Base-by-base conservation (phyloP, 148 eudicot genomes). In the Persicaria tinctoria region DNA sequence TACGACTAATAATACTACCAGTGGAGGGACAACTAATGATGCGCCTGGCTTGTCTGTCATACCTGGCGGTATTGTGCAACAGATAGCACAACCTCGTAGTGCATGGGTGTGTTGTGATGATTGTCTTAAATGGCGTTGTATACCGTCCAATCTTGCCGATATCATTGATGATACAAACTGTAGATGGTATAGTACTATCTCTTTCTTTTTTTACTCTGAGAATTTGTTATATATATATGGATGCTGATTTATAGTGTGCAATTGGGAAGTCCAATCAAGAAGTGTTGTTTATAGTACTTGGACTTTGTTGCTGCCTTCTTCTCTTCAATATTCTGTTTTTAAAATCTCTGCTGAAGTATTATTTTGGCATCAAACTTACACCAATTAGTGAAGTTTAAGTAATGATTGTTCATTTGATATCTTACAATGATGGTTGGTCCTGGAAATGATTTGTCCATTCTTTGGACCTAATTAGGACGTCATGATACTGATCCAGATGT, bases 61-160 rank as follows among this genome's bases (percentile, higher is more conserved):
- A 45, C 77, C 81, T 32, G 77, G 64, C 68, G 89, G 70, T 51
- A 74, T 10, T 38, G 79, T 46, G 48, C 69, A 79, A 49, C 88
- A 79, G 74, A 78, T 38, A 60, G 48, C 74, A 69, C 79, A 81
- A 10, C 85, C 87, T 3, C 84, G 85, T 66, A 82, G 79, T 77
- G 98, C 98, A 44, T 95, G 98, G 98, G 98, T 95, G 70, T 82
- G 87, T 72, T 95, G 98, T 80, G 98, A 95, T 64, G 90, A 85
- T 75, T 95, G 98, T 82, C 77, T 77, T 27, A 95, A 95, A 81
- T 95, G 98, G 98, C 91, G 98, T 77, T 89, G 97, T 74, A 95
- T 95, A 80, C 81, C 89, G n/a, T 93, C 92, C 75, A 56, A 68
- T 64, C 93, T 95, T 82, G 97, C 96, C 47, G 98, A 95, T 88